Conservation (phyloP, 495 filamentous ascomycete species). For the Penicillium waksmanii region DNA sequence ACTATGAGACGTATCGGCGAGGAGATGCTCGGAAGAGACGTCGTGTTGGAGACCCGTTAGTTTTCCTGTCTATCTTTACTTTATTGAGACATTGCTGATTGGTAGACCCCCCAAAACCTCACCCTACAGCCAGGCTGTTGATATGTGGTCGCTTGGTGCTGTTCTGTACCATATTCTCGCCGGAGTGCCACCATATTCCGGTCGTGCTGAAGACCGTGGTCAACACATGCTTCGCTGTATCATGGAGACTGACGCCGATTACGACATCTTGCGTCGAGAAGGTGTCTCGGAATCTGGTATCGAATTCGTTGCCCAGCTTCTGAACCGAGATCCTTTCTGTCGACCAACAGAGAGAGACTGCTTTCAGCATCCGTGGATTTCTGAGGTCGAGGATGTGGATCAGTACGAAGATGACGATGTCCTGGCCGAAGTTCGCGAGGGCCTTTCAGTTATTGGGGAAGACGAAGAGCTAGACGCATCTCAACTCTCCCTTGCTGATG, state of each 20-base stretch:
- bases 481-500: conserved; percentile 60
- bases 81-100: conserved; percentile 22
- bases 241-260: conserved; percentile 72
- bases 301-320: conserved; percentile 74
- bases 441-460: conserved; percentile 48
- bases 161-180: conserved; percentile 84
- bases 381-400: conserved; percentile 43
- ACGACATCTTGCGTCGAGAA: conserved; percentile 53
- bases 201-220: conserved; percentile 58
- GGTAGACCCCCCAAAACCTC: conserved; percentile 47
- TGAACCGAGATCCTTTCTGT: conserved; percentile 69
- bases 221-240: conserved; percentile 77
- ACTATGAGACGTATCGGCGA: conserved; percentile 61
- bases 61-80: conserved; percentile 1
- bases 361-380: conserved; percentile 70
- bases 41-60: conserved; percentile 52
- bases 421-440: conserved; percentile 54
- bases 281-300: conserved; percentile 67
- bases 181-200: conserved; percentile 76
- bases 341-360: conserved; percentile 69
- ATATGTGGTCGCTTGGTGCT: conserved; percentile 92
- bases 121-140: conserved; percentile 85
- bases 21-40: conserved; percentile 55
- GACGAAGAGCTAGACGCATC: conserved; percentile 63
- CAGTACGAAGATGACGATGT: conserved; percentile 54